A percentile compares a stretch with the other conserved stretches of the same genome.
These are phyloP conservation scores for Aspergillus leporis DNA, from an alignment of 495 filamentous ascomycete genomes.

Conservation along the genomic window DNA sequence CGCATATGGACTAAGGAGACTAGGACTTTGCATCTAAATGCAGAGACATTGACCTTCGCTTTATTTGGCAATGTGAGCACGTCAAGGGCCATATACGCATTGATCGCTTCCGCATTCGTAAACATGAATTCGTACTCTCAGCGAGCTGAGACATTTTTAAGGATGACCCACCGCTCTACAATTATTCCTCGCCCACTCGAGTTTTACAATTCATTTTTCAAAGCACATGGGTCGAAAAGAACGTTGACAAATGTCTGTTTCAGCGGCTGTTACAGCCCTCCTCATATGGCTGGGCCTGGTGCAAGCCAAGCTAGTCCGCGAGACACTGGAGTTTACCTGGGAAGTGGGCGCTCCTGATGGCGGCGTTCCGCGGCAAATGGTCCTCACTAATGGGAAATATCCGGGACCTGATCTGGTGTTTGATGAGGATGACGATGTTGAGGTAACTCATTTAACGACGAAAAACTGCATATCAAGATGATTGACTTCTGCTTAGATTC, in stretches of 20 bases:
- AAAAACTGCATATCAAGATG: background rate
- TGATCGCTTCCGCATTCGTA: background rate
- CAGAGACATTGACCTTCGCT: background rate
- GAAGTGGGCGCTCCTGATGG: background rate
- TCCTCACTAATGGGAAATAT: background rate
- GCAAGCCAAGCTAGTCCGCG: conserved; percentile 1
- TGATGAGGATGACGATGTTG: background rate
- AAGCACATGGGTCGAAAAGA: background rate
- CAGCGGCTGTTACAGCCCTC: background rate
- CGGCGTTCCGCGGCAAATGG: background rate
- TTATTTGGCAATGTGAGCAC: background rate
- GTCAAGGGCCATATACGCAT: background rate
- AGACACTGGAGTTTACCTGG: conserved; percentile 3
- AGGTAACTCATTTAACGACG: background rate
- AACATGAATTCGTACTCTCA: background rate
- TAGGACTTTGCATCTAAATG: background rate
- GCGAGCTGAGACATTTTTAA: background rate
- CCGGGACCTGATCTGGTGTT: conserved; percentile 1
- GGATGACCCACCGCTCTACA: background rate
- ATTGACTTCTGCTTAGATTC: background rate
- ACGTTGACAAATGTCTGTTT: background rate
- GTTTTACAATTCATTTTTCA: background rate
- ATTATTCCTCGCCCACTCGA: background rate
- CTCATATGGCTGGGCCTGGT: background rate
- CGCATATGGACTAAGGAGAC: background rate